These are phyloP conservation scores for Achaetomium macrosporum DNA, from an alignment of 2,329 filamentous ascomycete genomes.

Conservation along the genomic window DNA sequence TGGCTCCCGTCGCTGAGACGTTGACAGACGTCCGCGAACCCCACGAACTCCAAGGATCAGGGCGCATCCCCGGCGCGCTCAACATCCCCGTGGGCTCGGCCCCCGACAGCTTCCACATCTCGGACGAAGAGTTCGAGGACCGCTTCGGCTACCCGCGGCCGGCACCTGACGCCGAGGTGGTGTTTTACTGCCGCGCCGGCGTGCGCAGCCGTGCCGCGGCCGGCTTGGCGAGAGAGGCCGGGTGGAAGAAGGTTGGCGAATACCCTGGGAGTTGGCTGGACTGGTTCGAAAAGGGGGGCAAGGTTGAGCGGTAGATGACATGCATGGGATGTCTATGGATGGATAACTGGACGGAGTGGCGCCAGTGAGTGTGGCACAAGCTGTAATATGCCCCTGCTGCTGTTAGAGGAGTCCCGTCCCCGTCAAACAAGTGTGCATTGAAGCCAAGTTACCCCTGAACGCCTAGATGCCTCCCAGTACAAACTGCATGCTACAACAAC, in stretches of 20 bases:
- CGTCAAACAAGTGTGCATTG: background rate
- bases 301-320: constrained; percentile 43
- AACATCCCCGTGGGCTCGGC: constrained; percentile 75
- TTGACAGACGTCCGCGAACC: constrained; percentile 65
- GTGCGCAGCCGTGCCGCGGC: constrained; percentile 76
- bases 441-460: background rate
- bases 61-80: constrained; percentile 72
- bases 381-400: too few species aligned
- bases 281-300: constrained; percentile 70
- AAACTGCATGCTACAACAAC: background rate
- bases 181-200: constrained; percentile 93
- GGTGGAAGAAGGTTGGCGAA: constrained; percentile 66
- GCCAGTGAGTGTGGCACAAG: too few species aligned
- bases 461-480: background rate
- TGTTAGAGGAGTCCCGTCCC: background rate
- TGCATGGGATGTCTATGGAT: background rate
- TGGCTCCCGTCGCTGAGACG: background rate
- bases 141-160: constrained; percentile 72
- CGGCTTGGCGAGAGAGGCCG: constrained; percentile 66
- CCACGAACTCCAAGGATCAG: constrained; percentile 55
- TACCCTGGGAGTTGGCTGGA: constrained; percentile 76
- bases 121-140: constrained; percentile 73
- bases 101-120: constrained; percentile 74
- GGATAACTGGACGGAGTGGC: background rate
- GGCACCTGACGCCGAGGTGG: constrained; percentile 48